Evolutionary conservation across 495 filamentous ascomycete genomes (phyloP).

Genomic region (Wilcoxina mikolae): DNA sequence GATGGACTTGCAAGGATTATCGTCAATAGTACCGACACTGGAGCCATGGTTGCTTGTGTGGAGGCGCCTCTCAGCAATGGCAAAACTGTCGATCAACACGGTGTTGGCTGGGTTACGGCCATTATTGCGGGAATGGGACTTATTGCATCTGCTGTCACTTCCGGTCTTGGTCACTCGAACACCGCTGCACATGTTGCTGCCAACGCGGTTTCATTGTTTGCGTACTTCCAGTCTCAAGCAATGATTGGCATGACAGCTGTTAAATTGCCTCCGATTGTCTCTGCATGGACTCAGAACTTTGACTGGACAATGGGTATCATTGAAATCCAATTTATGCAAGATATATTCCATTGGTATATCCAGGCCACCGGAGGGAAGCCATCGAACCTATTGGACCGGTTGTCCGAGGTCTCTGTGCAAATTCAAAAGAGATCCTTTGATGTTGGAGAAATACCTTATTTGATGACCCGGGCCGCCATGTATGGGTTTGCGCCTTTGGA

Average conservation of each 20-base stretch:
- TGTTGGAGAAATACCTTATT: constrained; percentile 2
- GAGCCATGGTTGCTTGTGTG: constrained; percentile 63
- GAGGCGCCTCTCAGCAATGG: constrained; percentile 82
- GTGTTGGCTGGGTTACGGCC: constrained; percentile 78
- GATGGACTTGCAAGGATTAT: constrained; percentile 73
- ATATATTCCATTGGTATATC: constrained; percentile 90
- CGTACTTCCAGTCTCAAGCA: constrained; percentile 94
- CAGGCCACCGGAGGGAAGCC: constrained; percentile 81
- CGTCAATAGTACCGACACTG: constrained; percentile 51
- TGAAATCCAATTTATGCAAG: constrained; percentile 68
- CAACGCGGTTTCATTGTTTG: constrained; percentile 80
- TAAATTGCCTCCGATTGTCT: constrained; percentile 75
- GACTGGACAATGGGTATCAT: constrained; percentile 99
- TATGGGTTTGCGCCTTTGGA: constrained; percentile 26
- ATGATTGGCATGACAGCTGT: constrained; percentile 80
- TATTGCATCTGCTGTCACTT: constrained; percentile 66
- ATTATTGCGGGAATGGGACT: constrained; percentile 74
- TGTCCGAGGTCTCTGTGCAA: constrained; percentile 66
- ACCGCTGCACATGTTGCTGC: constrained; percentile 91
- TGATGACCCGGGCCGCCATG: constrained; percentile 17
- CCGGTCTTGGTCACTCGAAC: constrained; percentile 79
- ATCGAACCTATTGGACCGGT: constrained; percentile 58
- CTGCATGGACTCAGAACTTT: constrained; percentile 95
- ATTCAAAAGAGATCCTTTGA: constrained; percentile 57
- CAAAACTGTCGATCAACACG: constrained; percentile 80